Evolutionary conservation across 2,329 filamentous ascomycete species (phyloP), one percentile per base, ranked within the genome.

Genomic region (Cordyceps cicadae): DNA sequence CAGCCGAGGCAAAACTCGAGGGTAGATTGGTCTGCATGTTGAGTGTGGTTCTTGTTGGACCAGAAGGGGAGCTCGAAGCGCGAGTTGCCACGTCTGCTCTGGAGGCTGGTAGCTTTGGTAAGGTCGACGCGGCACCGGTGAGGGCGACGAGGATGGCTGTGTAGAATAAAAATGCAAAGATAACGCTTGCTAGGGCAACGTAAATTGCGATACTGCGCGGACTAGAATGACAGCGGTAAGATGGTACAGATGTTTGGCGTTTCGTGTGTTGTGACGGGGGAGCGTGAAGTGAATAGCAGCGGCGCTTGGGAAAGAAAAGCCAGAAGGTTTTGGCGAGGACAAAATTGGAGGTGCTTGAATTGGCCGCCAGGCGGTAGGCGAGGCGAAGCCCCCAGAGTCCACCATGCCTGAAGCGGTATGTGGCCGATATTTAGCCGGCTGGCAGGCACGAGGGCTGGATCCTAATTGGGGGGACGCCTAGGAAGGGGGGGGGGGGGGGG

Each of bases 1-100:
- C 89, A 69, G 89, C 89, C 71, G 89, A 91, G 73, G 89, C 89
- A 77, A 92, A 92, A 81, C 87, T 92, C 68, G 89, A 90, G 69
- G 88, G 86, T 74, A 91, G 83, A 78, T 88, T 87, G 73, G 86
- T 85, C 78, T 87, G 84, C 88, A 91, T 81, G 63, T 64, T 75
- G 67, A 67, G 53, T 63, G 45, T 59, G 52, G 34, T 45, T 34
- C 51, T 48, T 50, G 48, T 45, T 45, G 51, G 29, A 49, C 15
- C 51, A 17, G 52, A 24, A 46, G 24, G 34, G 46, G 52, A 58
- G 49, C 48, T 34, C 43, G 51, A 54, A 29, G 34, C 50, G 32
- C 55, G 55, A 24, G 21, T 54, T 29, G 56, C 45, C 55, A 59
- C 43, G 50, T 61, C 59, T 57, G 49, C 49, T 62, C 43, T 41